Percentiles rank a stretch among this genome's conserved stretches.
Conservation (phyloP, 768 basidiomycete genomes). For the Auricularia sp. region DNA sequence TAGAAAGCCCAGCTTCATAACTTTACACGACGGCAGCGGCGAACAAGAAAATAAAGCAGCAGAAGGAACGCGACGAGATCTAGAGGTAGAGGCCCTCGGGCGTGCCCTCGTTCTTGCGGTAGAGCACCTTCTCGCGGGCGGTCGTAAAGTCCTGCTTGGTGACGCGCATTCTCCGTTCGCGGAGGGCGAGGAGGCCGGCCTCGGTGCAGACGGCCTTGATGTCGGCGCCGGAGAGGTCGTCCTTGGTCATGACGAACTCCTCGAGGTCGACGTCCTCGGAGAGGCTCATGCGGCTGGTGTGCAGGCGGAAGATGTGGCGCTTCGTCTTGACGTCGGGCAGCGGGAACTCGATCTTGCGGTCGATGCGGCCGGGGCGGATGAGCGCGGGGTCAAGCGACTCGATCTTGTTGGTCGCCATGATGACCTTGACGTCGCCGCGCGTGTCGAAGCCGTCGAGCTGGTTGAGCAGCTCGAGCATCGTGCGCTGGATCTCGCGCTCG, state of each 20-base stretch:
- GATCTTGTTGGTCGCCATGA: constrained; percentile 99
- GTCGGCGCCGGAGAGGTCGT: constrained; percentile 93
- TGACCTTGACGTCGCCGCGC: constrained; percentile 98
- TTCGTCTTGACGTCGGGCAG: constrained; percentile 98
- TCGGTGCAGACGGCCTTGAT: constrained; percentile 99
- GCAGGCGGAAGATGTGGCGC: constrained; percentile 92
- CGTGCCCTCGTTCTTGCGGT: constrained; percentile 96
- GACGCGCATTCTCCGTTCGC: constrained; percentile 92
- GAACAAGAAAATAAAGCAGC: no score
- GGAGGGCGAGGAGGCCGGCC: constrained; percentile 88
- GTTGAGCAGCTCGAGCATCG: constrained; percentile 97
- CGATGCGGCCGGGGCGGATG: constrained; percentile 96
- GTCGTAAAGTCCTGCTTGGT: constrained; percentile 82
- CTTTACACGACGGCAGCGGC: no score
- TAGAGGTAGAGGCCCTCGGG: constrained; percentile 83
- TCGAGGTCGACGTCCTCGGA: constrained; percentile 84
- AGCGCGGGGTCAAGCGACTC: constrained; percentile 96
- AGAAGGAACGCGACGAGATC: background rate
- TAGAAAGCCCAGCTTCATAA: no score
- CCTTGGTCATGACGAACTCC: constrained; percentile 91
- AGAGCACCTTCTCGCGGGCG: constrained; percentile 91
- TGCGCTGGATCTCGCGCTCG: constrained; percentile 97
- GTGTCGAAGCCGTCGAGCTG: constrained; percentile 99
- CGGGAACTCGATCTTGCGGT: constrained; percentile 97
- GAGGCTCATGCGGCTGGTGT: constrained; percentile 92